Evolutionary conservation across 2,329 filamentous ascomycete genomes (phyloP).

Genomic region (Fusarium ramigenum): DNA sequence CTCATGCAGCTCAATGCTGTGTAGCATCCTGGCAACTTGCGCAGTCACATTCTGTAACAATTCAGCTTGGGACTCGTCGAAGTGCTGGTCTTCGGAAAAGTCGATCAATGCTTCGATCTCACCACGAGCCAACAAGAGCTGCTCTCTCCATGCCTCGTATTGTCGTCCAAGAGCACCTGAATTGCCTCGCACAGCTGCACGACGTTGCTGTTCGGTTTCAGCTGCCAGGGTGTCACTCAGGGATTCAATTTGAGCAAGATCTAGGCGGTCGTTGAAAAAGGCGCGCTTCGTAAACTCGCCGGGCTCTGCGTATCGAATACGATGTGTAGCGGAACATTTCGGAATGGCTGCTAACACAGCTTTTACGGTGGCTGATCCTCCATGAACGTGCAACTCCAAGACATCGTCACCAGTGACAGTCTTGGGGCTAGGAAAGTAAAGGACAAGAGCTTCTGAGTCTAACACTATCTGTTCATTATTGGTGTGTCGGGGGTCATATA

Average conservation of each 20-base stretch:
- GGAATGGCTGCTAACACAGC: constrained; percentile 84
- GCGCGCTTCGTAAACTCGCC: constrained; percentile 95
- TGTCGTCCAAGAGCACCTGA: constrained; percentile 74
- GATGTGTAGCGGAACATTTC: constrained; percentile 49
- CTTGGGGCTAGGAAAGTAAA: constrained; percentile 82
- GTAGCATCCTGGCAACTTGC: constrained; percentile 70
- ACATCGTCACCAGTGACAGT: constrained; percentile 94
- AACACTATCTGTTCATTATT: constrained; percentile 61
- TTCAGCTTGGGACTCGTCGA: constrained; percentile 83
- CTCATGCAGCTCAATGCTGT: constrained; percentile 74
- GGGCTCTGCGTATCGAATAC: constrained; percentile 87
- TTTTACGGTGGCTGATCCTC: constrained; percentile 86
- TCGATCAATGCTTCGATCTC: constrained; percentile 97
- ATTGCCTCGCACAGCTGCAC: constrained; percentile 81
- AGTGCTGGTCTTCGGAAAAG: constrained; percentile 97
- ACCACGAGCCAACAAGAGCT: constrained; percentile 81
- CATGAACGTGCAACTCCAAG: constrained; percentile 93
- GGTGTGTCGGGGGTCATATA: constrained; percentile 64
- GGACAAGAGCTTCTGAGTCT: constrained; percentile 81
- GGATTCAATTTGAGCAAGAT: constrained; percentile 83
- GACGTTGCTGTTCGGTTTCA: constrained; percentile 92
- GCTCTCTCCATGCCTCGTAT: constrained; percentile 85
- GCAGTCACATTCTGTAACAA: constrained; percentile 74
- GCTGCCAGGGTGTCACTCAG: constrained; percentile 70
- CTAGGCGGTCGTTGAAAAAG: constrained; percentile 86